Evolutionary conservation across 192 early-diverging fungal genomes (phyloP), one percentile per base, ranked within the genome.

Genomic region (Thamnidium elegans): DNA sequence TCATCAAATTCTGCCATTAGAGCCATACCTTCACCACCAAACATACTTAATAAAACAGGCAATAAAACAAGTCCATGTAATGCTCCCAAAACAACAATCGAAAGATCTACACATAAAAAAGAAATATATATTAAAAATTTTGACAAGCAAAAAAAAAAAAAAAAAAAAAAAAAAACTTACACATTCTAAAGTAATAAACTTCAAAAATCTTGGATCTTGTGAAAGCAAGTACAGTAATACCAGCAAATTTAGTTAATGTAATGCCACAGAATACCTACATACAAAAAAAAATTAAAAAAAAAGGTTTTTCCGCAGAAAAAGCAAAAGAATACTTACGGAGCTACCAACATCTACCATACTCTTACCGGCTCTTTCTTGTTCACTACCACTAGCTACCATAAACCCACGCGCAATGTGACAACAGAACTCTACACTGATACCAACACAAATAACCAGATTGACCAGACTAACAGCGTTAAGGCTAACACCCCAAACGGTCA

Each of bases 101-200:
- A 55, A 3, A 85, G 63, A 59, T 88, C 74, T 76, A 44, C 14
- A 56, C 15, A 39, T 53, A 31, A 56, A 4, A 61, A 39, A 58
- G 2, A 1, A 48, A n/a, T 42, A 1, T 7, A 17, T 26, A 4
- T 52, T 34, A n/a, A n/a, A n/a, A n/a, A n/a, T n/a, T n/a, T n/a
- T n/a, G n/a, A n/a, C n/a, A n/a, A n/a, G n/a, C n/a, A n/a, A n/a
- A n/a, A n/a, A n/a, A n/a, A n/a, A n/a, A n/a, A n/a, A n/a, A n/a
- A n/a, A n/a, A 32, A 48, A 48, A 21, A 10, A 47, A 13, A 34
- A 7, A 47, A 6, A 20, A 59, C 69, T 71, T 72, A 76, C 74
- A 88, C 84, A 88, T 86, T 47, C 83, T 66, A 68, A 88, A 88
- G 60, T 88, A 88, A 58, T 85, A 88, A 15, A 86, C 75, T 65